phyloP scores from a whole-genome alignment of 1,284 basidiomycete genomes.

The Trichosporon inkin region DNA sequence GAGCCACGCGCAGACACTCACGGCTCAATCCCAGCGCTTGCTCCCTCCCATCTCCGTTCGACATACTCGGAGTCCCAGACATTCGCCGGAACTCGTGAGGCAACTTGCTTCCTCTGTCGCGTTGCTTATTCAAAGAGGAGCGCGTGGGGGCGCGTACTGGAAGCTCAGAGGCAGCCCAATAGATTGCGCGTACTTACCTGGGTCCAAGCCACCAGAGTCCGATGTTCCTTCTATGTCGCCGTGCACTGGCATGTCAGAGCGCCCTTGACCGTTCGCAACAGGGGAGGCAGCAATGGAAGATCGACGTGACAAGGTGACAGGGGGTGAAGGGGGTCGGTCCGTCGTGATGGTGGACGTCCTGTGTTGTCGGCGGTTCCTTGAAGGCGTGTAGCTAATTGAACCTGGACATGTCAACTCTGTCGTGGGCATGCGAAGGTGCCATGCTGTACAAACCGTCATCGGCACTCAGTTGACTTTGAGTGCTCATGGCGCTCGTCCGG shows the following conservation, averaged over 20 bases:
- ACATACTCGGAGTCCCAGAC: constrained; percentile 23
- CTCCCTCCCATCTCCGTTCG: constrained; percentile 13
- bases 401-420: not conserved
- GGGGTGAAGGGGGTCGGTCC: not conserved
- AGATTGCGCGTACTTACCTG: not conserved
- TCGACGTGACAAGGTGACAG: constrained; percentile 3
- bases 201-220: constrained; percentile 4
- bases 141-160: constrained; percentile 21
- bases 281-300: not conserved
- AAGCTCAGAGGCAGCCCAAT: not conserved
- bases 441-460: not conserved
- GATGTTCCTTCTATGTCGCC: not conserved
- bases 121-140: constrained; percentile 14
- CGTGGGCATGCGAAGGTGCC: not conserved
- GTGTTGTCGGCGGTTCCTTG: not conserved
- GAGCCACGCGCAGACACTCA: constrained; percentile 18
- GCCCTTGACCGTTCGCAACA: not conserved
- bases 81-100: not conserved
- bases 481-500: not conserved
- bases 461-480: not conserved
- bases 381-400: not conserved
- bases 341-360: not conserved
- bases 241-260: constrained; percentile 2
- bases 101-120: not conserved
- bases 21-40: constrained; percentile 35